phyloP scores from a whole-genome alignment of 768 basidiomycete species.

The Leccinum fibrillosum region DNA sequence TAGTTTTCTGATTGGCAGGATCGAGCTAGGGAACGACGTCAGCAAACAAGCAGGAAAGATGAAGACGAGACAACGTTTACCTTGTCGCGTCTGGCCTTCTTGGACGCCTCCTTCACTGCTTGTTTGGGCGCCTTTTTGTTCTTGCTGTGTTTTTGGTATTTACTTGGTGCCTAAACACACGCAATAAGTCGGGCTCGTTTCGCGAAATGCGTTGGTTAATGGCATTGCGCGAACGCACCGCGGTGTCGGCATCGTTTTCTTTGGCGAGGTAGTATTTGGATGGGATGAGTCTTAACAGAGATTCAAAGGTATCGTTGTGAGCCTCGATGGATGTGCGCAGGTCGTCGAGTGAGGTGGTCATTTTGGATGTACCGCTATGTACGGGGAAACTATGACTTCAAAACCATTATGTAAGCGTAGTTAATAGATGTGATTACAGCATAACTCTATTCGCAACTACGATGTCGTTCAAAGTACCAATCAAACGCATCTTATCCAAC shows the following conservation, averaged over 20 bases:
- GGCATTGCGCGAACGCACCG: constrained; percentile 8
- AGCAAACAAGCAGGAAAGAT: too few relatives aligned
- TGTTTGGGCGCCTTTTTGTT: constrained; percentile 82
- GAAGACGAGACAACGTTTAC: constrained; percentile 34
- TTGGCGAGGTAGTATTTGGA: not conserved
- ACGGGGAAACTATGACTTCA: too few relatives aligned
- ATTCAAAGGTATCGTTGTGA: not conserved
- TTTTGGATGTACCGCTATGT: not conserved
- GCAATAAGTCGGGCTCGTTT: not conserved
- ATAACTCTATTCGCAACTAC: constrained; percentile 11
- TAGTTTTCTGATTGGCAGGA: constrained; percentile 81
- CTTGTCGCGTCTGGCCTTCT: constrained; percentile 86
- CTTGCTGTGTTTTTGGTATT: constrained; percentile 87
- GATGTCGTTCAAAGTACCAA: constrained; percentile 48
- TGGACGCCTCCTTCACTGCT: constrained; percentile 82
- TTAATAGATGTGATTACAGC: too few relatives aligned
- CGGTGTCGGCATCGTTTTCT: constrained; percentile 3
- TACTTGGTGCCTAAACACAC: constrained; percentile 42
- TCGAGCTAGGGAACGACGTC: constrained; percentile 53
- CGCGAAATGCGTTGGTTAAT: not conserved
- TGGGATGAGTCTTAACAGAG: not conserved
- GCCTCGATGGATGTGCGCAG: not conserved
- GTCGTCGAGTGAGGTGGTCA: not conserved
- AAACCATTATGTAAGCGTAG: too few relatives aligned
- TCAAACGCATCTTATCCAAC: constrained; percentile 72